A percentile compares a stretch with the other conserved stretches of the same genome.
Conservation (phyloP, 2,329 filamentous ascomycete genomes). For the Tothia fuscella region DNA sequence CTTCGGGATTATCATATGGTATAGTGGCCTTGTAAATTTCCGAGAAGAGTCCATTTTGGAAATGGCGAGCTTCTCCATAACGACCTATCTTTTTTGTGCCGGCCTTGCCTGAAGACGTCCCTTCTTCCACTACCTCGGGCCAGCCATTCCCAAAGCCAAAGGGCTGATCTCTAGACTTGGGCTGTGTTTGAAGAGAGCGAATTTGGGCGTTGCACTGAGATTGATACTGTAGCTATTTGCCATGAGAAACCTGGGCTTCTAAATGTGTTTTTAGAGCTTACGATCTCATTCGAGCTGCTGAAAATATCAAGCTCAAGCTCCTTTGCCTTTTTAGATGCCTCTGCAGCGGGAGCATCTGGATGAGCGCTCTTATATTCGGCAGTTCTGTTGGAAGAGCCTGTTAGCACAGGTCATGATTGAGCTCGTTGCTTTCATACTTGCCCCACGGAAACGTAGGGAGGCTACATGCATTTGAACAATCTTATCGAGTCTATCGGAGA, state of each 20-base stretch:
- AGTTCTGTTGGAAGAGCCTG: slow-evolving; percentile 26
- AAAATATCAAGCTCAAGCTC: slow-evolving; percentile 6
- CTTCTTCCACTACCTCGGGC: too few species aligned
- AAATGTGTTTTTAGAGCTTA: neutral
- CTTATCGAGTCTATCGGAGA: slow-evolving; percentile 32
- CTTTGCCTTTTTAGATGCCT: slow-evolving; percentile 22
- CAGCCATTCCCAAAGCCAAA: neutral
- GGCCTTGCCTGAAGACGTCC: neutral
- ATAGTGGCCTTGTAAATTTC: slow-evolving; percentile 61
- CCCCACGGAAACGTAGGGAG: neutral
- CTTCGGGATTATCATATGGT: slow-evolving; percentile 23
- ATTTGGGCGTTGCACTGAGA: slow-evolving; percentile 17
- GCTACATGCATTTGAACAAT: slow-evolving; percentile 37
- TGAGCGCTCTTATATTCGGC: slow-evolving; percentile 36
- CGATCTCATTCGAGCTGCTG: neutral
- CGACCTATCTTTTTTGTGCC: slow-evolving; percentile 33
- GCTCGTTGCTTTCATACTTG: too few species aligned
- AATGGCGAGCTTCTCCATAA: slow-evolving; percentile 45
- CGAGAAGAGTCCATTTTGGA: slow-evolving; percentile 63
- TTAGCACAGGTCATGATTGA: slow-evolving; percentile 1
- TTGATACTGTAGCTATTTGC: slow-evolving; percentile 21
- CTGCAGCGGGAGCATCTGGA: slow-evolving; percentile 32
- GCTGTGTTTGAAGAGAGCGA: neutral
- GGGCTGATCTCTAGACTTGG: neutral
- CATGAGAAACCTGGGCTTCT: neutral